phyloP scores from a whole-genome alignment of 2,329 filamentous ascomycete species.

The Arthrinium phaeospermum region DNA sequence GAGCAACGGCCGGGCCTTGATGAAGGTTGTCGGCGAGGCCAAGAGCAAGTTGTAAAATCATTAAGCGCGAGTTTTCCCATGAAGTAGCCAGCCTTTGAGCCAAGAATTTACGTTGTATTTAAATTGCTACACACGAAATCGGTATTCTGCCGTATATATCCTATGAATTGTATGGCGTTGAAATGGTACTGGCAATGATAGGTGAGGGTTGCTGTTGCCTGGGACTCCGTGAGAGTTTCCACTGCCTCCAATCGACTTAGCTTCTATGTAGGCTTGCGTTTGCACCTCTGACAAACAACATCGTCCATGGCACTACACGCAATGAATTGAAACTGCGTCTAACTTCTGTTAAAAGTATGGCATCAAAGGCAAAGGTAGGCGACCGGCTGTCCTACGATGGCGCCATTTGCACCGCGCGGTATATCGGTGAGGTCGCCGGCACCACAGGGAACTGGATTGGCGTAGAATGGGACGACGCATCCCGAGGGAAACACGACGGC shows the following conservation, averaged over 20 bases:
- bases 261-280: not conserved
- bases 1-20: conserved; percentile 82
- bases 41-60: conserved; percentile 67
- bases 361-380: conserved; percentile 55
- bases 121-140: not conserved
- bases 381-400: conserved; percentile 82
- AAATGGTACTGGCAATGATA: not conserved
- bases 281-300: not conserved
- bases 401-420: conserved; percentile 83
- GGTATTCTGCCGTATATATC: not conserved
- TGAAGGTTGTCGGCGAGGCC: conserved; percentile 64
- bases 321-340: not conserved
- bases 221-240: not conserved
- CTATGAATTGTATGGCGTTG: not conserved
- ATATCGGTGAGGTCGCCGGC: conserved; percentile 76
- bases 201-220: not conserved
- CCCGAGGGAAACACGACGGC: conserved; percentile 89
- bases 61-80: not conserved
- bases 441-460: conserved; percentile 86
- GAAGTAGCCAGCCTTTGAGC: not conserved
- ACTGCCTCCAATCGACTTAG: not conserved
- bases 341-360: not conserved
- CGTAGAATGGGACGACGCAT: conserved; percentile 93
- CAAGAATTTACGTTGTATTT: not conserved
- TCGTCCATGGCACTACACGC: no score